Conservation (phyloP, 805 yeast species). For the Kurtzmaniella cleridarum region DNA sequence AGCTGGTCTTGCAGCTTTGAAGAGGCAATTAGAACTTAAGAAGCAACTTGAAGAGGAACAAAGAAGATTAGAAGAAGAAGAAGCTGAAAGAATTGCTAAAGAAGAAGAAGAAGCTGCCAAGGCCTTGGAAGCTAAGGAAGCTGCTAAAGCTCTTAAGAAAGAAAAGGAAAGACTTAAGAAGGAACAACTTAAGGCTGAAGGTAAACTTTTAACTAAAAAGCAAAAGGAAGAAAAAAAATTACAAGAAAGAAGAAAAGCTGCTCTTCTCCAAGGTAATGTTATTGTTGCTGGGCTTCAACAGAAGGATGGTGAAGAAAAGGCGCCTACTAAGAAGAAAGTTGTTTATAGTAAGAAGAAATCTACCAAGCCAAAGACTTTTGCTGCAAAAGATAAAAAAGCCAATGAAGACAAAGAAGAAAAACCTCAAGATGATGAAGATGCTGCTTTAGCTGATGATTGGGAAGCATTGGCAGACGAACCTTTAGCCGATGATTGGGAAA, state of each 20-base stretch:
- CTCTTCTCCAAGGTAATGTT: slow-evolving; percentile 68
- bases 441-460: slow-evolving; percentile 74
- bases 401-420: slow-evolving; percentile 18
- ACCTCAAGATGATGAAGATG: slow-evolving; percentile 18
- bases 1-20: slow-evolving; percentile 89
- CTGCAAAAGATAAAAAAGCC: slow-evolving; percentile 20
- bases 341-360: slow-evolving; percentile 73
- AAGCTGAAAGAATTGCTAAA: slow-evolving; percentile 42
- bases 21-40: slow-evolving; percentile 80
- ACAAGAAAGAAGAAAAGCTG: slow-evolving; percentile 85
- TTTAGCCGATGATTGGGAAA: slow-evolving; percentile 49
- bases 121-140: slow-evolving; percentile 64
- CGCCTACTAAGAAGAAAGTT: slow-evolving; percentile 55
- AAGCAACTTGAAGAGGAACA: slow-evolving; percentile 86
- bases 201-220: slow-evolving; percentile 87
- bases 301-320: slow-evolving; percentile 17
- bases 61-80: slow-evolving; percentile 66
- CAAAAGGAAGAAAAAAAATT: slow-evolving; percentile 89
- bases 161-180: slow-evolving; percentile 83
- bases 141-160: slow-evolving; percentile 58
- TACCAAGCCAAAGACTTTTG: slow-evolving; percentile 33
- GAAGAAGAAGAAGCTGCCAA: slow-evolving; percentile 47
- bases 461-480: slow-evolving; percentile 64
- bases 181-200: slow-evolving; percentile 93
- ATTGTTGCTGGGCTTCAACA: slow-evolving; percentile 66